These are phyloP conservation scores for Kwoniella shandongensis DNA, from an alignment of 768 basidiomycete species.

Conservation along the genomic window DNA sequence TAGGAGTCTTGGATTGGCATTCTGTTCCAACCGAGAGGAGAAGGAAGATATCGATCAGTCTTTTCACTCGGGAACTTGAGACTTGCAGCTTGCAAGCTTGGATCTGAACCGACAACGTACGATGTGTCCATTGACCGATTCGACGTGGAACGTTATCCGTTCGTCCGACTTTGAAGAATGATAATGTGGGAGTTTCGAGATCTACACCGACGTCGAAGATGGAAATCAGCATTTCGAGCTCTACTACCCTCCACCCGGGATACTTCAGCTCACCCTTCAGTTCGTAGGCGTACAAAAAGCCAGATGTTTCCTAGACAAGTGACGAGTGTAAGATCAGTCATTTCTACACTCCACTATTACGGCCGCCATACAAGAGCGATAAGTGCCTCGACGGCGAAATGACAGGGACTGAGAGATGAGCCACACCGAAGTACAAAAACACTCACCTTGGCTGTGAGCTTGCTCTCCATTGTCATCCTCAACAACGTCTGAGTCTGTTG, in stretches of 20 bases:
- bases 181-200: constrained; percentile 36
- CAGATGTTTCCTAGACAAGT: constrained; percentile 38
- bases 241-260: no score
- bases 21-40: constrained; percentile 25
- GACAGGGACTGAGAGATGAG: no score
- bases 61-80: no score
- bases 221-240: no score
- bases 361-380: no score
- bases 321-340: not conserved
- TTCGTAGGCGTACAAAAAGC: constrained; percentile 52
- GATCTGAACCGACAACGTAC: no score
- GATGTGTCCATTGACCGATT: constrained; percentile 48
- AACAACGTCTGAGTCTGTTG: constrained; percentile 50
- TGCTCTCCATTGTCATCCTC: constrained; percentile 50
- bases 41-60: no score
- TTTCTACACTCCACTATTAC: no score
- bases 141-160: constrained; percentile 52
- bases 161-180: constrained; percentile 50
- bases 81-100: no score
- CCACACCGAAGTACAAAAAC: no score
- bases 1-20: constrained; percentile 48
- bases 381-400: no score
- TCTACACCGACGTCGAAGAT: constrained; percentile 22
- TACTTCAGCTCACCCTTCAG: constrained; percentile 49
- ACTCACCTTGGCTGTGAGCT: constrained; percentile 46